phyloP scores from a whole-genome alignment of 129 eudicot species.

The Centella asiatica region DNA sequence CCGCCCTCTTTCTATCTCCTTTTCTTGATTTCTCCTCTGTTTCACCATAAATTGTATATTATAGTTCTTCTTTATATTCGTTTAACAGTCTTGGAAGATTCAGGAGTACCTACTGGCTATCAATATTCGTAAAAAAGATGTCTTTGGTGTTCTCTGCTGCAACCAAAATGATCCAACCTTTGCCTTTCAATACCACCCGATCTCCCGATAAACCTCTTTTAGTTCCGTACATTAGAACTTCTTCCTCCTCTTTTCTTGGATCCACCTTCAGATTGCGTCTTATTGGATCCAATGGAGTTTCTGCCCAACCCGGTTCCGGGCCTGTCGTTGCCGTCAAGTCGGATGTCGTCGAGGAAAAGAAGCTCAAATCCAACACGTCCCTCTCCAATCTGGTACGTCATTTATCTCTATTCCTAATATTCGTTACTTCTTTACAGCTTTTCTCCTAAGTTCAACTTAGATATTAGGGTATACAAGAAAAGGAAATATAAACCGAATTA shows the following conservation, averaged over 20 bases:
- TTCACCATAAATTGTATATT: background rate
- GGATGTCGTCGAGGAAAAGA: slow-evolving; percentile 49
- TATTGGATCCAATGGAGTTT: background rate
- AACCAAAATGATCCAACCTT: slow-evolving; percentile 24
- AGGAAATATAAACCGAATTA: background rate
- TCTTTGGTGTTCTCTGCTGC: slow-evolving; percentile 30
- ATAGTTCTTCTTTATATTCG: background rate
- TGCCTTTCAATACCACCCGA: slow-evolving; percentile 16
- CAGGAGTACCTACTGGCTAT: no score
- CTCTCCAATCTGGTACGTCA: slow-evolving; percentile 32
- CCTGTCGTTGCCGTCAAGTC: slow-evolving; percentile 32
- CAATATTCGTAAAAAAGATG: background rate
- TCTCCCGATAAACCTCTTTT: slow-evolving; percentile 18
- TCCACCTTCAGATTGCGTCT: slow-evolving; percentile 21
- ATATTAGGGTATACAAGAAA: background rate
- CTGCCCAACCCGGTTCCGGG: background rate
- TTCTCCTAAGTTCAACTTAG: background rate
- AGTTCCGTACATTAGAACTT: background rate
- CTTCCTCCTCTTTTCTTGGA: slow-evolving; percentile 25
- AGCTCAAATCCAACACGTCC: slow-evolving; percentile 20
- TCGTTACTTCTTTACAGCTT: background rate
- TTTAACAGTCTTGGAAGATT: no score
- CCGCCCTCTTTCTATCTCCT: background rate
- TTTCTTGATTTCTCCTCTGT: background rate
- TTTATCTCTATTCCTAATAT: background rate